These are phyloP conservation scores for Diddensiella transvaalensis DNA, from an alignment of 805 yeast species.

Conservation along the genomic window DNA sequence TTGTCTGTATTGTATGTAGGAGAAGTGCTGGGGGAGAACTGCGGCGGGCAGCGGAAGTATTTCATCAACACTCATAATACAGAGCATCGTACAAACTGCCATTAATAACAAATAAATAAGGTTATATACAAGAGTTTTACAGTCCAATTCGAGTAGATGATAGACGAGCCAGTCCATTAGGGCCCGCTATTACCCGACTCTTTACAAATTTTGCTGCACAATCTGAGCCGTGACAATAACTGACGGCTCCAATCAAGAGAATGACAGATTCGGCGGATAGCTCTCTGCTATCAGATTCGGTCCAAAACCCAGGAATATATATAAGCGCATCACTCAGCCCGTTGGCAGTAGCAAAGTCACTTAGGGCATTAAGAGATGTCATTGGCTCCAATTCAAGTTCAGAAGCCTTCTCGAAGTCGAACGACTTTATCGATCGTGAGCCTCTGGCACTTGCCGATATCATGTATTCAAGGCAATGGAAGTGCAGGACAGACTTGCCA, in stretches of 20 bases:
- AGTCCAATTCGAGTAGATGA: background rate
- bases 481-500: constrained; percentile 4
- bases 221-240: constrained; percentile 8
- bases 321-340: constrained; percentile 7
- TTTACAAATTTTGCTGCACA: constrained; percentile 5
- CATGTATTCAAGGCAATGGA: constrained; percentile 6
- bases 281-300: background rate
- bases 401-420: background rate
- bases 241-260: constrained; percentile 13
- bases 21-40: background rate
- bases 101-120: no score
- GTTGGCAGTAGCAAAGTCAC: constrained; percentile 7
- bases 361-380: background rate
- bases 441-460: background rate
- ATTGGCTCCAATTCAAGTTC: background rate
- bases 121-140: background rate
- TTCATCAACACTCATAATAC: no score
- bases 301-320: background rate
- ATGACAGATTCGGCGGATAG: constrained; percentile 5
- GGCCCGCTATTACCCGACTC: constrained; percentile 6
- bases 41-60: no score
- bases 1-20: background rate
- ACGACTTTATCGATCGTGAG: background rate
- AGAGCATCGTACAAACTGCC: no score
- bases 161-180: constrained; percentile 4